Evolutionary conservation across 2,329 filamentous ascomycete genomes (phyloP).

Genomic region (Xylaria sp.): DNA sequence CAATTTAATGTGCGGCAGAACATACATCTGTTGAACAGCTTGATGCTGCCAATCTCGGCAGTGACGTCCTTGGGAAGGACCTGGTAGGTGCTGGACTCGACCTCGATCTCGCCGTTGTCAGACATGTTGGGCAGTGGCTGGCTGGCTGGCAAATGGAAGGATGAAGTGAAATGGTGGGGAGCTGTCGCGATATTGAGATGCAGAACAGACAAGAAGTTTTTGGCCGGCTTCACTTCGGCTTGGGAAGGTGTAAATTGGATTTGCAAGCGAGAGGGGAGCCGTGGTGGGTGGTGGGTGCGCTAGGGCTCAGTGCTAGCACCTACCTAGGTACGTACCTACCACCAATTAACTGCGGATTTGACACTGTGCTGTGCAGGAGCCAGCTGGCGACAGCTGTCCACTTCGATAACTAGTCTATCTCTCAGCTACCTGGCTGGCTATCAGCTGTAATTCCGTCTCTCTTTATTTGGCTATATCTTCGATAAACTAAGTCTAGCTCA

Average conservation of each 20-base stretch:
- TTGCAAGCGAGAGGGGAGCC: constrained; percentile 37
- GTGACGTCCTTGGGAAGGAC: constrained; percentile 84
- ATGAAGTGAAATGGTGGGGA: constrained; percentile 48
- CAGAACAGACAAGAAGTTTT: constrained; percentile 46
- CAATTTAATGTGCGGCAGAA: constrained; percentile 43
- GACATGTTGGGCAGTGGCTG: constrained; percentile 69
- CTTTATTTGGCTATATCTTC: too few species aligned
- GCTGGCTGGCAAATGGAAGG: constrained; percentile 36
- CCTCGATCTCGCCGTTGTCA: constrained; percentile 84
- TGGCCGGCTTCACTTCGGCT: constrained; percentile 45
- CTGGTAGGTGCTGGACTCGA: constrained; percentile 71
- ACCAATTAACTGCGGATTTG: not conserved
- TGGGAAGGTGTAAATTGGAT: constrained; percentile 36
- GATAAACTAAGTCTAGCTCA: too few species aligned
- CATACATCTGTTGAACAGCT: constrained; percentile 76
- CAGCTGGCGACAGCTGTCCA: not conserved
- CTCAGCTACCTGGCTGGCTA: not conserved
- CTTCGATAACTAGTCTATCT: not conserved
- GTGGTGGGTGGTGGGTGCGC: constrained; percentile 42
- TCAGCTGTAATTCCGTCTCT: not conserved
- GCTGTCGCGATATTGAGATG: constrained; percentile 48
- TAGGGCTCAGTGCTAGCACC: constrained; percentile 35
- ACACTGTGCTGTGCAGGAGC: not conserved
- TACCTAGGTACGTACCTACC: constrained; percentile 4
- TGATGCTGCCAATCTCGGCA: constrained; percentile 79